Evolutionary conservation across 805 yeast species (phyloP), one percentile per base, ranked within the genome.

Genomic region (Kurtzmaniella fragi): DNA sequence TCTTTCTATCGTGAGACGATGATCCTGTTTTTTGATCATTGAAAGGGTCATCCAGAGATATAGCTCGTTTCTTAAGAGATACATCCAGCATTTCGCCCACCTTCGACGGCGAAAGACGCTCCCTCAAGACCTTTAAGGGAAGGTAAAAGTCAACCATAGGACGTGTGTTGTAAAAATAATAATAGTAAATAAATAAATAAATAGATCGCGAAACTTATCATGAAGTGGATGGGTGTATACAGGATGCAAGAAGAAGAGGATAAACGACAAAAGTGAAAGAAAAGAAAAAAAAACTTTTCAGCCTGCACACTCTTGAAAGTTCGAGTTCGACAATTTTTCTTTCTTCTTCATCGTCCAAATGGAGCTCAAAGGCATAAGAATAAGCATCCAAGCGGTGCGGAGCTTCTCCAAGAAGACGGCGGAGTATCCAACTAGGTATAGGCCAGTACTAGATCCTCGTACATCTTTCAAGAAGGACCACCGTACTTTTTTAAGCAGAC

Each of bases 401-500:
- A 20, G 25, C 25, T 20, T 20, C 25, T 20, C 25, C 25, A 20
- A 20, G 25, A 20, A 20, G 25, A 20, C 25, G 25, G 25, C 25
- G 25, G 25, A 20, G 8, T 20, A 61, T 43, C 70, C 71, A 2
- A 46, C 38, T 41, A 41, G 46, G 27, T 66, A 66, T 48, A 50
- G 47, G 28, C 61, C 64, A 10, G 52, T 56, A 38, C 52, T 54
- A 28, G 63, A 59, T n/a, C 61, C 57, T 11, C 50, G 51, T 37
- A 48, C 57, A 23, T 57, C 54, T 37, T 53, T 57, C 15, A 62
- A 64, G 46, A 66, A 66, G 45, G 73, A 67, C 51, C 73, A 67
- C 41, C 46, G 67, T 9, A 72, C 84, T 7, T 76, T 74, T 42
- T 70, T 83, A 55, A 77, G 76, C 51, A 71, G 77, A 56, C 78